Evolutionary conservation across 176 grass and related monocot genomes (phyloP).

Genomic region (Eragrostis nindensis): DNA sequence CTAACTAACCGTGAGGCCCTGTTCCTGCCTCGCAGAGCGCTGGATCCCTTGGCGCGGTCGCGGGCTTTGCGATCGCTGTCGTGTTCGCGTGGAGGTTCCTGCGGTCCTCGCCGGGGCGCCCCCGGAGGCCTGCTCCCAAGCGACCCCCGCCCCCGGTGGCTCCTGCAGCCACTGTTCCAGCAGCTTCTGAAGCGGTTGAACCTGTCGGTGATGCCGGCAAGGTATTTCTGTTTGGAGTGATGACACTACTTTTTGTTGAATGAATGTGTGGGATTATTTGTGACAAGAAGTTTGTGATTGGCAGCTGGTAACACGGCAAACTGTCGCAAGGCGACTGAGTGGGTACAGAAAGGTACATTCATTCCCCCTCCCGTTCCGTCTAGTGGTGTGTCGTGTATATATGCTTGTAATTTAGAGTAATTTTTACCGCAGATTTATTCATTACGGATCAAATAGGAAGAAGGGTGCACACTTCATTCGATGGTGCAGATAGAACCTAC

Average conservation of each 20-base stretch:
- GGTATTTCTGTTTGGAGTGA: constrained; percentile 25
- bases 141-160: constrained; percentile 45
- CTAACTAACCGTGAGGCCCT: constrained; percentile 17
- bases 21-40: constrained; percentile 45
- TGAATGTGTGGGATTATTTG: neutral
- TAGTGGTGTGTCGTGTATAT: neutral
- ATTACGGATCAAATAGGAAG: neutral
- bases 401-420: neutral
- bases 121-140: constrained; percentile 57
- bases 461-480: neutral
- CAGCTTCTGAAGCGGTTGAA: neutral
- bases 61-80: constrained; percentile 93
- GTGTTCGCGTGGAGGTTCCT: constrained; percentile 92
- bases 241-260: neutral
- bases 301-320: constrained; percentile 57
- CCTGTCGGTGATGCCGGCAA: constrained; percentile 19
- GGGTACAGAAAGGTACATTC: constrained; percentile 69
- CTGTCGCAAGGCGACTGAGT: constrained; percentile 66
- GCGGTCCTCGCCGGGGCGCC: constrained; percentile 45
- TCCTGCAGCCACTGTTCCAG: neutral
- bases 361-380: neutral
- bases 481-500: neutral
- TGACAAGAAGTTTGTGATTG: constrained; percentile 13
- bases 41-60: constrained; percentile 78
- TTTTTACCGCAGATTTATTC: neutral